A percentile compares a stretch with the other conserved stretches of the same genome.
Conservation (phyloP, 2,329 filamentous ascomycete genomes). For the Sarocladium oryzae region DNA sequence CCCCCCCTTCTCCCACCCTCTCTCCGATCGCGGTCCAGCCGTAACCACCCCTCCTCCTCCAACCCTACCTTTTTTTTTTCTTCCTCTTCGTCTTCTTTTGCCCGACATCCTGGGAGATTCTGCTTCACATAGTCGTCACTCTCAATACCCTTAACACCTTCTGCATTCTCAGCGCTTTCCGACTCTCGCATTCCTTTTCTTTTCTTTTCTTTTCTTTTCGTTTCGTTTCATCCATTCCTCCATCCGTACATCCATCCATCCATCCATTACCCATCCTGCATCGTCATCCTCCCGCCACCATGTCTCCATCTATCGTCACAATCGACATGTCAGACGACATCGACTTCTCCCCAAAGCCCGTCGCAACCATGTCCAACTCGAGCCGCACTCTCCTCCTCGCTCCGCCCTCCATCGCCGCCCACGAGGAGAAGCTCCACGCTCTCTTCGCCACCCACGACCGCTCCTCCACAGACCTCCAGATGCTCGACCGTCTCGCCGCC, state of each 20-base stretch:
- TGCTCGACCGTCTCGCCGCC: conserved; percentile 87
- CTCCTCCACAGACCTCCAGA: conserved; percentile 79
- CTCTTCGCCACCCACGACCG: conserved; percentile 71
- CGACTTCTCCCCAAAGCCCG: conserved; percentile 26
- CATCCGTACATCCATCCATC: no score
- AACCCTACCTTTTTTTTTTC: no score
- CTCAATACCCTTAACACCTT: no score
- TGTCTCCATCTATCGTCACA: conserved; percentile 47
- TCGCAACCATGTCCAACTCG: conserved; percentile 21
- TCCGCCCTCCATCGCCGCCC: conserved; percentile 80
- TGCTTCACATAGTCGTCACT: no score
- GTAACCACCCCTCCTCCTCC: no score
- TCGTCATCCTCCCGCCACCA: conserved; percentile 17
- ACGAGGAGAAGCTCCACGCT: conserved; percentile 68
- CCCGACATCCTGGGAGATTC: no score
- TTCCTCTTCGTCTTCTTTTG: background rate
- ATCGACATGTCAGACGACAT: conserved; percentile 52
- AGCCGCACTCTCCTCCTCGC: conserved; percentile 75
- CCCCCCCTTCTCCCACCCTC: background rate
- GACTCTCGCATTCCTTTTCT: no score
- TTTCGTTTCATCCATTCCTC: no score
- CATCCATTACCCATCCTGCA: no score
- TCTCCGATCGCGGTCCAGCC: background rate
- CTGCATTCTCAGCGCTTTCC: no score
- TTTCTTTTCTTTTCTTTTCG: no score